phyloP scores from a whole-genome alignment of 164 flowering plant species.

The Chimonanthus salicifolius region DNA sequence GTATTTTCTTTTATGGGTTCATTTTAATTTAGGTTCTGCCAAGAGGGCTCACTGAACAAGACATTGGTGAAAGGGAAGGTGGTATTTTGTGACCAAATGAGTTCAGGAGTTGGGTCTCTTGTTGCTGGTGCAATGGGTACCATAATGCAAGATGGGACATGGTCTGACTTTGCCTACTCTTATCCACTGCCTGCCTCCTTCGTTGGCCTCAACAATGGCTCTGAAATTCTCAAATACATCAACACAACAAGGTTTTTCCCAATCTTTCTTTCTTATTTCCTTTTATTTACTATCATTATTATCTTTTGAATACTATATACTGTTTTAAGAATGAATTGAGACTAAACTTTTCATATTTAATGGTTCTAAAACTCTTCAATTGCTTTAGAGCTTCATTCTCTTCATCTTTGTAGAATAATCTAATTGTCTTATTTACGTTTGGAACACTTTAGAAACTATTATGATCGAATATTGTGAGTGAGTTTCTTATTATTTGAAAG shows the following conservation, averaged over 20 bases:
- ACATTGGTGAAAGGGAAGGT: conserved; percentile 14
- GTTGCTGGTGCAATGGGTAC: conserved; percentile 9
- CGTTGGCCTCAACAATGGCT: not conserved
- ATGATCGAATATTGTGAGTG: too few species aligned
- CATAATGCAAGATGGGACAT: conserved; percentile 1
- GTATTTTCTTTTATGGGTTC: not conserved
- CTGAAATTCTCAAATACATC: conserved; percentile 3
- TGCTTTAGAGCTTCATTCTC: too few species aligned
- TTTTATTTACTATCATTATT: too few species aligned
- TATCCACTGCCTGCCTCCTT: conserved; percentile 10
- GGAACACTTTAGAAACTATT: too few species aligned
- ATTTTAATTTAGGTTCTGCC: conserved; percentile 3
- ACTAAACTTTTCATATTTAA: too few species aligned
- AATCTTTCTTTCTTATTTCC: too few species aligned
- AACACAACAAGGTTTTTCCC: conserved; percentile 21
- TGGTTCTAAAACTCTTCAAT: too few species aligned
- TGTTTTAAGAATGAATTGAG: too few species aligned
- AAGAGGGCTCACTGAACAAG: not conserved
- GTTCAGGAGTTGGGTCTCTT: not conserved
- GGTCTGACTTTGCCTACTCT: conserved; percentile 2
- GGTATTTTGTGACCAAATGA: conserved; percentile 9
- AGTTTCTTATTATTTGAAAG: too few species aligned
- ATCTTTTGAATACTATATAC: too few species aligned
- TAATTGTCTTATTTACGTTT: too few species aligned
- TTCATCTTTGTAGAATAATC: too few species aligned